Evolutionary conservation across 2,329 filamentous ascomycete species (phyloP), one percentile per base, ranked within the genome.

Genomic region (Penicillium sp.): DNA sequence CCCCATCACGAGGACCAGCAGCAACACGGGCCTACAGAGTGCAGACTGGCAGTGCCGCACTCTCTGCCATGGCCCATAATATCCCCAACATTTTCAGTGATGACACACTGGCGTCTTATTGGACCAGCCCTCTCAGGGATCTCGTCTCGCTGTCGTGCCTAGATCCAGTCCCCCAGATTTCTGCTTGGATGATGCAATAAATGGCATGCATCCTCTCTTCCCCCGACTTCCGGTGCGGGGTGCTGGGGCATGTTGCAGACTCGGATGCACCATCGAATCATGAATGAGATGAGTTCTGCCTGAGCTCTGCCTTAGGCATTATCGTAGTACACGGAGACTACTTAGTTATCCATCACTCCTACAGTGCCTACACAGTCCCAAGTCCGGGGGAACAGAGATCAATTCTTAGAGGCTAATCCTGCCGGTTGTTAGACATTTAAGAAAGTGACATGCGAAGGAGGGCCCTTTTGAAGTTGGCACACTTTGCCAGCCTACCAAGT

Each of bases 141-240:
- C 28, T 6, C 25, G 20, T 49, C 47, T 49, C n/a, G 3, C 10
- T 20, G n/a, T 12, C 35, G 47, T 49, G n/a, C n/a, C 47, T n/a
- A 49, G 31, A 49, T 49, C 31, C 31, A 11, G 47, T 28, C 45
- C 43, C 39, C 39, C 43, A 31, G 43, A 47, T 31, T 47, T 15
- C 25, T 11, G 25, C 43, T 47, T 25, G 47, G 28, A 52, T 57
- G 55, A 57, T 57, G 55, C 55, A 22, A 22, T 22, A 22, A 57
- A 52, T 31, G 31, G 31, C 31, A 31, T 57, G 39, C 22, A 43
- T n/a, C 2, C 31, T 35, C 31, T 10, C 28, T 20, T 35, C 28
- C 28, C 47, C 47, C 43, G n/a, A 49, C 47, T 49, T 35, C 47
- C 47, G 28, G 47, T 49, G 47, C 47, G 47, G 47, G 47, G 47